Base-by-base conservation (phyloP, 192 early-diverging fungal species). In the Dimargaris cristalligena region DNA sequence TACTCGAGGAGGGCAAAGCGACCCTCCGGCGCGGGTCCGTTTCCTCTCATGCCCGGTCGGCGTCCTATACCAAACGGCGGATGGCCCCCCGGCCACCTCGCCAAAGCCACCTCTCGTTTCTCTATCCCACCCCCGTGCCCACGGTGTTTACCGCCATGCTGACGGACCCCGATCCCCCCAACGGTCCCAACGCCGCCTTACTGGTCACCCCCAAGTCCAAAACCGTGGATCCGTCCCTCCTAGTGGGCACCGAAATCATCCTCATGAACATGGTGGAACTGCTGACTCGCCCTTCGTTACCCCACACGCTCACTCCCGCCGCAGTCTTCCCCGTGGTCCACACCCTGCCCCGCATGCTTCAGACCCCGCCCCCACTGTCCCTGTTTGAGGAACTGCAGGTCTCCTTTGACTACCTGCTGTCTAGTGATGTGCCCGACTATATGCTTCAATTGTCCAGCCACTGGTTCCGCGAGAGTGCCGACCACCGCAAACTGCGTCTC, bases 381-480 rank as follows among this genome's bases (percentile, higher is more conserved):
- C 18, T 56, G 54, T 13, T 56, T 4, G 54, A 56, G 23, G 54
- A 56, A 23, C 34, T 56, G 54, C 54, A 56, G 34, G 54, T 34
- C 3, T 56, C 54, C 13, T 20, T 56, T 14, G 54, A 56, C 31
- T 56, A 56, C 34, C 54, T 56, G 20, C 34, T 56, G 6, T 10
- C 54, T 2, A 13, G 31, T 13, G 31, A 56, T 29, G 29, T 56
- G 2, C 54, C 54, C 31, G 54, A 31, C 8, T 34, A 20, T 33
- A 6, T 34, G 2, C 18, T 29, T 9, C 14, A 23, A n/a, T 23
- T 34, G 26, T 28, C 54, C 54, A 56, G 54, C 34, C 54, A 56
- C 54, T 56, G 54, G 54, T 56, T 56, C 31, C 54, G 54, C 4
- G 54, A 56, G 32, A 56, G 54, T 56, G 54, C 54, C 54, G 54